Evolutionary conservation across 148 eudicot species (phyloP).

Genomic region (Talinum fruticosum): DNA sequence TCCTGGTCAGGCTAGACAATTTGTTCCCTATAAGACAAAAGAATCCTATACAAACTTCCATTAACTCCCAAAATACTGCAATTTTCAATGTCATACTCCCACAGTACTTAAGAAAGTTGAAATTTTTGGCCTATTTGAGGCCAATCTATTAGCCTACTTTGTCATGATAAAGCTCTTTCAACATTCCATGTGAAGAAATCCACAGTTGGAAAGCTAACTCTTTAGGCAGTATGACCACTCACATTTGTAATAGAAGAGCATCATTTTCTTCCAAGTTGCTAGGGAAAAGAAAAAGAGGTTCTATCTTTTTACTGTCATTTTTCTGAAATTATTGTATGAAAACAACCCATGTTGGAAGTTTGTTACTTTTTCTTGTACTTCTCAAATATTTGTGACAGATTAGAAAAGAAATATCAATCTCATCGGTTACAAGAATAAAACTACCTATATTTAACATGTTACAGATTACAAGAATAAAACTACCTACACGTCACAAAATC

Average conservation of each 20-base stretch:
- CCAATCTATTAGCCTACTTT: not conserved
- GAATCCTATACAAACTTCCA: not conserved
- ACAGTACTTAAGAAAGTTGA: constrained; percentile 6
- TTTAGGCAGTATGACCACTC: not conserved
- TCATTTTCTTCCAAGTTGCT: not conserved
- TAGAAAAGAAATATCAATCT: not conserved
- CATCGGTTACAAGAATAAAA: too few relatives aligned
- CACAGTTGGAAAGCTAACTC: not conserved
- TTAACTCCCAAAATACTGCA: not conserved
- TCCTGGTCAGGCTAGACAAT: not conserved
- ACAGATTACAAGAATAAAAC: too few relatives aligned
- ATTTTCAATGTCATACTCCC: not conserved
- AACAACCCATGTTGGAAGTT: not conserved
- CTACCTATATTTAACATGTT: too few relatives aligned
- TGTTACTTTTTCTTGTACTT: not conserved
- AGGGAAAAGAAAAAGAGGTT: not conserved
- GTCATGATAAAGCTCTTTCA: constrained; percentile 5
- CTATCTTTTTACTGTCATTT: not conserved
- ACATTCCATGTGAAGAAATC: constrained; percentile 9
- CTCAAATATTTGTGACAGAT: not conserved
- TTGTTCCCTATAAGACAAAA: not conserved
- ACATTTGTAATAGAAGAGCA: not conserved
- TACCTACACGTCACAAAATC: too few relatives aligned
- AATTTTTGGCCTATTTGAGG: constrained; percentile 1
- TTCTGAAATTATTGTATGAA: not conserved